Base-by-base conservation (phyloP, 805 yeast species). In the Candida insectalens region DNA sequence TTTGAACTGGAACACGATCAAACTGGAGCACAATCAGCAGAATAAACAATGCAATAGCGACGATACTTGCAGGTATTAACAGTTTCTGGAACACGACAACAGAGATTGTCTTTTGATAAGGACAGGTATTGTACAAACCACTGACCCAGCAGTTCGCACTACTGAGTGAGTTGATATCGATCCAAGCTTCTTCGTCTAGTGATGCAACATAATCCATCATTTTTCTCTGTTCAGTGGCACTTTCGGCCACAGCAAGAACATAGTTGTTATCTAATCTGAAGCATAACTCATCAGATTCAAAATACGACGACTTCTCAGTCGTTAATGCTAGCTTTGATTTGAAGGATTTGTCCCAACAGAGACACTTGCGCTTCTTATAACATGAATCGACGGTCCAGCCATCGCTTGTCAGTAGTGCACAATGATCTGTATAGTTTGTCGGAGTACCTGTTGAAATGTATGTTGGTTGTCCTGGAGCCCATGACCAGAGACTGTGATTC, bases 111-210 rank as follows among this genome's bases (percentile, higher is more conserved):
- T 61, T 62, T 36, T 70, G 72, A 50, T 87, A 87, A 0, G 96
- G 96, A 51, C 97, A 88, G 21, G 59, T 50, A 0, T 89, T 78
- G 40, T 71, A 65, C 0, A 84, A 73, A 0, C 95, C 95, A 1
- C 95, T 95, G 4, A 87, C 87, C 88, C 92, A 89, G 49, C 97
- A 88, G 35, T 74, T 70, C 3, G 67, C 57, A 15, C 77, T 74
- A 1, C 83, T 70, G 16, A 89, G 65, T 13, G 88, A 83, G 50
- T 89, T 88, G 41, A 85, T 45, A 55, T 84, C 85, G 3, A 85
- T 71, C 96, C 96, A 88, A 0, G 74, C 60, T 0, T 71, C 70
- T 10, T 44, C 54, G 12, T 56, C 51, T 3, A 45, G 39, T 0
- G 35, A 26, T 0, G 45, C 42, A 18, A 62, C 26, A 3, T 37